Percentiles rank a stretch among this genome's conserved stretches.
These are phyloP conservation scores for Sporothrix euskadiensis DNA, from an alignment of 2,329 filamentous ascomycete species.

Conservation along the genomic window DNA sequence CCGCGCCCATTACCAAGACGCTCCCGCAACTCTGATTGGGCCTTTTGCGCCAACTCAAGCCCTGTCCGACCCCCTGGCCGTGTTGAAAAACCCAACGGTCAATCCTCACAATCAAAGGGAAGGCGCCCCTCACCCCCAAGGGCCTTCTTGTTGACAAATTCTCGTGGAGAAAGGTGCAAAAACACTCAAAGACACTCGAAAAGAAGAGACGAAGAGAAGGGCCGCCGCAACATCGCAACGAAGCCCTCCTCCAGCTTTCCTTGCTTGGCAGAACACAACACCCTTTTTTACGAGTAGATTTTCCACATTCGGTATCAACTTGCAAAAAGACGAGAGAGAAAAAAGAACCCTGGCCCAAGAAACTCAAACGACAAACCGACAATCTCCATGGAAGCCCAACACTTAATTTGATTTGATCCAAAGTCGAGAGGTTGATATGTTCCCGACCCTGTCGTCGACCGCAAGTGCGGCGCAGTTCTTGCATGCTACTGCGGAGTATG, in stretches of 20 bases:
- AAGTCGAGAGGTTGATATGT: background rate
- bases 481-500: background rate
- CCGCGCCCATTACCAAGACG: slow-evolving; percentile 29
- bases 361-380: background rate
- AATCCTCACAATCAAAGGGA: slow-evolving; percentile 9
- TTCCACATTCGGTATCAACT: slow-evolving; percentile 4
- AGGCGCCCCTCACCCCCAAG: background rate
- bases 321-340: background rate
- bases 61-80: background rate
- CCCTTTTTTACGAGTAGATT: background rate
- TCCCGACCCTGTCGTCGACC: background rate
- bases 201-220: background rate
- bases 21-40: slow-evolving; percentile 26
- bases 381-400: background rate
- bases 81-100: slow-evolving; percentile 4
- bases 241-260: background rate
- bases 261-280: slow-evolving; percentile 1
- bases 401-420: background rate
- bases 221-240: background rate
- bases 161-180: background rate
- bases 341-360: background rate
- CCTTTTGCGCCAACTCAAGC: background rate
- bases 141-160: background rate
- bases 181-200: background rate
- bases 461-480: slow-evolving; percentile 3